Evolutionary conservation across 805 yeast species (phyloP), one percentile per base, ranked within the genome.

Genomic region (Wickerhamiella galacta): DNA sequence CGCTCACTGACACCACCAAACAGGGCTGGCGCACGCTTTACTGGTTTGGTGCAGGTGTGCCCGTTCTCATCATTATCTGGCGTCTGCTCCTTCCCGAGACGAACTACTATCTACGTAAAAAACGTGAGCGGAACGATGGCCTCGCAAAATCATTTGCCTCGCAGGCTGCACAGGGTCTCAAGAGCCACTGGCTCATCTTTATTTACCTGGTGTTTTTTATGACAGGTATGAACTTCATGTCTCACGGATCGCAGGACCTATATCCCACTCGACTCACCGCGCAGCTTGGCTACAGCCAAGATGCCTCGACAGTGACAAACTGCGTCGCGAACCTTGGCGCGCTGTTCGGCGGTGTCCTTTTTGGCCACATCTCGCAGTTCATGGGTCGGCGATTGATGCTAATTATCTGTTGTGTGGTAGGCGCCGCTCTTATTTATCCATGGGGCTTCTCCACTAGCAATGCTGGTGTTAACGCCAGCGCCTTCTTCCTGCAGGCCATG

Each of bases 211-310:
- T 77, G 25, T 47, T 75, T 9, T 54, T 73, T 49, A 66, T 75
- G 74, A 64, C 77, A 14, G 78, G 75, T 14, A 70, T 73, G 61
- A 75, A 75, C 53, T 76, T 74, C 56, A 64, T 68, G 57, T 66
- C 79, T 6, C 87, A 76, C 44, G 81, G 80, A 1, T 69, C 81
- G 4, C 83, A 76, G 54, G 87, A 76, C 51, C 56, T 76, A 47
- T 72, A 65, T 52, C 80, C 82, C 24, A 72, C 80, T 1, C 58
- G 72, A 56, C 56, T 76, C 31, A 57, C 60, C 17, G 60, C 58
- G 16, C 81, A 75, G 49, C 58, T 68, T 20, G 57, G 49, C 8
- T 62, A 63, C 40, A 47, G 63, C 17, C 41, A 48, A 3, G 56
- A 75, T 47, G 56, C 60, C 14, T 52, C 64, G 20, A 73, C 82